Evolutionary conservation across 139 green algal genomes (phyloP), one percentile per base, ranked within the genome.

Genomic region (Micractinium conductrix): DNA sequence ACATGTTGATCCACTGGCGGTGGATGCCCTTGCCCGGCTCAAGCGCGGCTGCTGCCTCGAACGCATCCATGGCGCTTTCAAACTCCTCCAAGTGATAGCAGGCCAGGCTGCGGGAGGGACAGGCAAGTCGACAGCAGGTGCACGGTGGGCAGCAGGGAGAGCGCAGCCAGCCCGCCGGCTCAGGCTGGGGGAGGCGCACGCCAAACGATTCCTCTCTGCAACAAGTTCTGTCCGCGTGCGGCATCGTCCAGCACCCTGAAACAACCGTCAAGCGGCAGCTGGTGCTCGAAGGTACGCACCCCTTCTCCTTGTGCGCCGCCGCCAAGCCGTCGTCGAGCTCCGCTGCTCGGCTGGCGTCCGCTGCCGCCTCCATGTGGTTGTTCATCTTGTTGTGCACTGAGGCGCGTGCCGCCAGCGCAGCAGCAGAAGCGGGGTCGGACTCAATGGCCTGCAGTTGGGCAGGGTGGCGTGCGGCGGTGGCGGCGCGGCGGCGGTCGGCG

Each of bases 21-120:
- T 91, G 79, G 17, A 95, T 92, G 91, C 92, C 96, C 2, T 90
- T 92, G 63, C 78, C 81, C 7, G 91, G 88, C n/a, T 93, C 91
- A 28, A 97, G 83, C 21, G 81, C 74, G 33, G 76, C 33, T 2
- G 85, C 93, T 21, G 81, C 81, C 43, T 94, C 80, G 74, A 98
- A 98, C 0, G 89, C 89, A n/a, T 89, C 88, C 86, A 94, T 90
- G 4, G 96, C 96, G 16, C 87, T 90, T 84, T 98, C 93, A 84
- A 94, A 98, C 91, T 98, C 96, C 38, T 98, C 96, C 62, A 98
- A 73, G 62, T 72, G 21, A 28, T 82, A 82, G 55, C 62, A 82
- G 3, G 76, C 76, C 38, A 44, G 37, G 40, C 78, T 79, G 80
- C n/a, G 37, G 62, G 42, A 16, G 8, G 58, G 37, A 1, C 8